phyloP scores from a whole-genome alignment of 345 rosid species.

The Limnanthes douglasii region DNA sequence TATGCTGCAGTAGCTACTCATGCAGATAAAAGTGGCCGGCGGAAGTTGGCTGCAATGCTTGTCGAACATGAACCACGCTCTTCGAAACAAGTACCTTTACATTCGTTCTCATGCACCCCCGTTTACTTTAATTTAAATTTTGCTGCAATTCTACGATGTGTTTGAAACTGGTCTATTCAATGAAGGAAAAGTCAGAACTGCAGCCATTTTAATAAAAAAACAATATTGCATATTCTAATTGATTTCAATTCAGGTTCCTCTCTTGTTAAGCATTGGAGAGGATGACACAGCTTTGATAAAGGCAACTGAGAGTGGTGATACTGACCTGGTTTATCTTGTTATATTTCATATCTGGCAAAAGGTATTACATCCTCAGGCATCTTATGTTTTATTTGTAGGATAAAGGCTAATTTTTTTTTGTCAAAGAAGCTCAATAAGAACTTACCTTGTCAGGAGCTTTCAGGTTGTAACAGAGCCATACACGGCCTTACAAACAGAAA shows the following conservation, averaged over 20 bases:
- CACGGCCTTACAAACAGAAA: too few relatives aligned
- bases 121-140: too few relatives aligned
- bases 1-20: slow-evolving; percentile 99
- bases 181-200: too few relatives aligned
- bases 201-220: too few relatives aligned
- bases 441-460: too few relatives aligned
- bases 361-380: slow-evolving; percentile 19
- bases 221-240: background rate
- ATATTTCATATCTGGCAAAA: slow-evolving; percentile 94
- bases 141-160: too few relatives aligned
- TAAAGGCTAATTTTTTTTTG: background rate
- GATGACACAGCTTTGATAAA: slow-evolving; percentile 85
- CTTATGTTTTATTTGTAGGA: background rate
- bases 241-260: slow-evolving; percentile 55
- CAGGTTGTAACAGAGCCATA: too few relatives aligned
- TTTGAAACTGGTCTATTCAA: too few relatives aligned
- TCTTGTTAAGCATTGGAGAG: slow-evolving; percentile 85
- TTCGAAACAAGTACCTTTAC: slow-evolving; percentile 61
- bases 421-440: too few relatives aligned
- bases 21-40: slow-evolving; percentile 84
- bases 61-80: slow-evolving; percentile 93
- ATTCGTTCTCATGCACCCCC: background rate
- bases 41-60: slow-evolving; percentile 96
- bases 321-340: slow-evolving; percentile 93
- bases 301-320: slow-evolving; percentile 94